These are phyloP conservation scores for Phytophthora meadii DNA, from an alignment of 352 stramenopile genomes.

Conservation along the genomic window DNA sequence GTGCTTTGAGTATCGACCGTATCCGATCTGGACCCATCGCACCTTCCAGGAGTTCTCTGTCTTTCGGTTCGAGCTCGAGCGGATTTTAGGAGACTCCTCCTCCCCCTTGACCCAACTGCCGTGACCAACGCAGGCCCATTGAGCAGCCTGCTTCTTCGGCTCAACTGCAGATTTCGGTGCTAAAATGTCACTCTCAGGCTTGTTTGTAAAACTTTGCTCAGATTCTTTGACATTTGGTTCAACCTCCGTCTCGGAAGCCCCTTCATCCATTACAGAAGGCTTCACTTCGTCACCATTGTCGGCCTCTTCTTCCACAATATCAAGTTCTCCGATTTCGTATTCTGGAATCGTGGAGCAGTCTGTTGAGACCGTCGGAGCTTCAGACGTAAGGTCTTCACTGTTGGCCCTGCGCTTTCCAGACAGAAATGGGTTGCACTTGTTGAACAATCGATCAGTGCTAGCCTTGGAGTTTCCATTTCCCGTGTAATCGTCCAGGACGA, in stretches of 20 bases:
- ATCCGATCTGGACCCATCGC: conserved; percentile 24
- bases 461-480: conserved; percentile 8
- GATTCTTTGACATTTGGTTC: neutral
- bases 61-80: conserved; percentile 1
- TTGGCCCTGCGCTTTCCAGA: conserved; percentile 31
- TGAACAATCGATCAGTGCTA: conserved; percentile 30
- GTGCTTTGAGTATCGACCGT: conserved; percentile 30
- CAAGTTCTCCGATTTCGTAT: conserved; percentile 17
- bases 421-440: conserved; percentile 46
- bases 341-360: conserved; percentile 33
- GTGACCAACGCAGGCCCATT: conserved; percentile 28
- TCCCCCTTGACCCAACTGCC: conserved; percentile 23
- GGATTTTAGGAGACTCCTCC: neutral
- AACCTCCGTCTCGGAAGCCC: neutral
- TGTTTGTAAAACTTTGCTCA: neutral
- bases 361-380: conserved; percentile 34
- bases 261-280: neutral
- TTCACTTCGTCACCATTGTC: conserved; percentile 6
- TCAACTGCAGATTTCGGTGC: neutral
- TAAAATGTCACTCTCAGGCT: neutral
- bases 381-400: conserved; percentile 33
- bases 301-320: conserved; percentile 24
- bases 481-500: conserved; percentile 33
- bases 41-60: conserved; percentile 3
- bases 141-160: conserved; percentile 3